phyloP scores from a whole-genome alignment of 1,284 basidiomycete genomes.

The Peniophora sp. region DNA sequence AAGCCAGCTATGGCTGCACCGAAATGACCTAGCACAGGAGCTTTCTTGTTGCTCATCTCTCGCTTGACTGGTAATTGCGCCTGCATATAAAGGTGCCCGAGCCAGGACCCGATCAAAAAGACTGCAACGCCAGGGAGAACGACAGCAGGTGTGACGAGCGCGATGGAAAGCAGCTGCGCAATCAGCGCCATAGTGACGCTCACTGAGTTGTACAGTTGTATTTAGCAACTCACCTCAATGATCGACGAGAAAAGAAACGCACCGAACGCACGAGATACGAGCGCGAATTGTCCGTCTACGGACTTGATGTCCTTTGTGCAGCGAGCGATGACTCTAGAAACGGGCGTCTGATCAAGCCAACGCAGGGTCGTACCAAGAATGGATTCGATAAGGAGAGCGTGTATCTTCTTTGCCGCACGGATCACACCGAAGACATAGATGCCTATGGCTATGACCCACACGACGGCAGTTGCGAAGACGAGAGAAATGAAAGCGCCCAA shows the following conservation, averaged over 20 bases:
- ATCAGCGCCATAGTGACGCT: slow-evolving; percentile 21
- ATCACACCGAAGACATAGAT: slow-evolving; percentile 32
- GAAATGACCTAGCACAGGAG: slow-evolving; percentile 65
- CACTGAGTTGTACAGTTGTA: too few species aligned
- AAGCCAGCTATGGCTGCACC: slow-evolving; percentile 62
- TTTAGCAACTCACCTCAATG: too few species aligned
- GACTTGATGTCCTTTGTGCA: slow-evolving; percentile 52
- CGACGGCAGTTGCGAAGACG: slow-evolving; percentile 17
- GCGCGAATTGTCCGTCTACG: too few species aligned
- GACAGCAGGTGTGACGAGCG: slow-evolving; percentile 38
- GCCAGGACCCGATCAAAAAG: slow-evolving; percentile 34
- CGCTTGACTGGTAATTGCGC: slow-evolving; percentile 72
- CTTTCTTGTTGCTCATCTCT: slow-evolving; percentile 62
- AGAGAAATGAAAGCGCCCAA: slow-evolving; percentile 18
- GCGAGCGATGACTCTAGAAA: slow-evolving; percentile 48
- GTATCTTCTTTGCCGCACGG: slow-evolving; percentile 50
- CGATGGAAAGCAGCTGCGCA: slow-evolving; percentile 34
- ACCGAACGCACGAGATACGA: too few species aligned
- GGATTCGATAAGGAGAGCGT: slow-evolving; percentile 44
- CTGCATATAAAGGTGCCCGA: slow-evolving; percentile 53
- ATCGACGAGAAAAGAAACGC: too few species aligned
- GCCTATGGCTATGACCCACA: slow-evolving; percentile 16
- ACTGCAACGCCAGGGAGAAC: slow-evolving; percentile 33
- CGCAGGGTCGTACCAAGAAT: slow-evolving; percentile 51
- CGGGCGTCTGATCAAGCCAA: slow-evolving; percentile 52